A percentile compares a stretch with the other conserved stretches of the same genome.
Evolutionary conservation across 345 rosid species (phyloP).

Genomic region (Microthlaspi erraticum): DNA sequence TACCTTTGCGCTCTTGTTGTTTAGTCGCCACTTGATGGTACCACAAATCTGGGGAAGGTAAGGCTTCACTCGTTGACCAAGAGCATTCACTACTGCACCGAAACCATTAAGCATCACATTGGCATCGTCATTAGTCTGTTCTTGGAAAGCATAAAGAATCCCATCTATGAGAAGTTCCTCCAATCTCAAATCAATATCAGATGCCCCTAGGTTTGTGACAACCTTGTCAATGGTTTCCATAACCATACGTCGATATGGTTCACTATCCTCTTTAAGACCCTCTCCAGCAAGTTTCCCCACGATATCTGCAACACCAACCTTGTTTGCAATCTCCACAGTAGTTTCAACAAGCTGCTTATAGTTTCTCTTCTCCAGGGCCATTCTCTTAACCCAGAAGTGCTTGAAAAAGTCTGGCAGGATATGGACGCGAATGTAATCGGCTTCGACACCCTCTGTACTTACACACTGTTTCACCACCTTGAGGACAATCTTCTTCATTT

Average conservation of each 20-base stretch:
- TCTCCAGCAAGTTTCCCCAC: conserved; percentile 89
- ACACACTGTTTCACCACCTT: conserved; percentile 99
- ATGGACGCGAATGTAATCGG: conserved; percentile 87
- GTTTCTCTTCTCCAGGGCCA: conserved; percentile 97
- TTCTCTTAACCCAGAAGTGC: conserved; percentile 95
- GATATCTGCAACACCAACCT: conserved; percentile 96
- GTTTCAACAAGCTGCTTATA: conserved; percentile 95
- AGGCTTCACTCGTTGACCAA: conserved; percentile 97
- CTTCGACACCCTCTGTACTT: conserved; percentile 95
- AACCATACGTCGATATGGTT: conserved; percentile 90
- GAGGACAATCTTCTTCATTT: conserved; percentile 97
- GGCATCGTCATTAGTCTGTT: conserved; percentile 95
- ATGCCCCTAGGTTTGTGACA: conserved; percentile 88
- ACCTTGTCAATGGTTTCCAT: conserved; percentile 99
- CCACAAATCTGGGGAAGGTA: conserved; percentile 99
- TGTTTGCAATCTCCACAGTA: conserved; percentile 95
- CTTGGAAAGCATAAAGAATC: conserved; percentile 98
- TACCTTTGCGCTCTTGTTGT: conserved; percentile 99
- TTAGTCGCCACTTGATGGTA: conserved; percentile 98
- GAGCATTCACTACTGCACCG: conserved; percentile 96
- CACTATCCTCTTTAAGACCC: conserved; percentile 91
- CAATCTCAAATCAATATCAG: conserved; percentile 91
- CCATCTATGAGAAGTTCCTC: conserved; percentile 99
- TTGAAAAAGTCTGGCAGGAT: conserved; percentile 92
- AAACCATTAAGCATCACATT: conserved; percentile 99